Evolutionary conservation across 2,329 filamentous ascomycete species (phyloP).

Genomic region (Diaporthe longicolla): DNA sequence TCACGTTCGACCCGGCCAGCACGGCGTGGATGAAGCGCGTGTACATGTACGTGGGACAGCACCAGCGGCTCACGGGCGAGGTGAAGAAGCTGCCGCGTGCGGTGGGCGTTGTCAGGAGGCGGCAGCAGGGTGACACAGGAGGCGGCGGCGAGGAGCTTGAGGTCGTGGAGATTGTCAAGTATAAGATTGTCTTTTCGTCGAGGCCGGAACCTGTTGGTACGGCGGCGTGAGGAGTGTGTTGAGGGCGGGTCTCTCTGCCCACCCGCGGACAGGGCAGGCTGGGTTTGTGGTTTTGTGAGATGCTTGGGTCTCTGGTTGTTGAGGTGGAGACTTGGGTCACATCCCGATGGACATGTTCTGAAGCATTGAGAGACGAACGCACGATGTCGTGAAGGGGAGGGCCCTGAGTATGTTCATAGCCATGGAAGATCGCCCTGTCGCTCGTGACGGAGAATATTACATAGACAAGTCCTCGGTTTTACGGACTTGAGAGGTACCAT

Average conservation of each 20-base stretch:
- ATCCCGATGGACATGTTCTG: no score
- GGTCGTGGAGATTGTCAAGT: slow-evolving; percentile 88
- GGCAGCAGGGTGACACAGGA: slow-evolving; percentile 63
- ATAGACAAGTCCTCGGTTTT: neutral
- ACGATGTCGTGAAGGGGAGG: neutral
- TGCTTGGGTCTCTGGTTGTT: neutral
- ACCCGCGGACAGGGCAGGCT: neutral
- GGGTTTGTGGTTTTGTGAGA: neutral
- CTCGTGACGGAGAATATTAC: neutral
- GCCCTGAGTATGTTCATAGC: neutral
- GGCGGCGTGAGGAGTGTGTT: slow-evolving; percentile 46
- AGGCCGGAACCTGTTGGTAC: slow-evolving; percentile 86
- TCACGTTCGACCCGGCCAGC: slow-evolving; percentile 59
- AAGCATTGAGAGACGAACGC: neutral
- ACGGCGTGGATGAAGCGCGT: slow-evolving; percentile 91
- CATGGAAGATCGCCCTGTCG: neutral
- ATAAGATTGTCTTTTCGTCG: slow-evolving; percentile 87
- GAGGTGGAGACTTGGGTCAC: neutral
- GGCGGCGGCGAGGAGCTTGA: slow-evolving; percentile 74
- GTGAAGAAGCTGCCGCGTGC: slow-evolving; percentile 87
- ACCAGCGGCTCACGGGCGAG: slow-evolving; percentile 91
- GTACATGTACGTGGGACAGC: slow-evolving; percentile 88
- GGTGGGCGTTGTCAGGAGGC: slow-evolving; percentile 81
- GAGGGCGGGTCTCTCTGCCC: neutral
- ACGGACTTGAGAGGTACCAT: neutral